These are phyloP conservation scores for Fragilaria radians DNA, from an alignment of 108 stramenopile species.

Conservation along the genomic window DNA sequence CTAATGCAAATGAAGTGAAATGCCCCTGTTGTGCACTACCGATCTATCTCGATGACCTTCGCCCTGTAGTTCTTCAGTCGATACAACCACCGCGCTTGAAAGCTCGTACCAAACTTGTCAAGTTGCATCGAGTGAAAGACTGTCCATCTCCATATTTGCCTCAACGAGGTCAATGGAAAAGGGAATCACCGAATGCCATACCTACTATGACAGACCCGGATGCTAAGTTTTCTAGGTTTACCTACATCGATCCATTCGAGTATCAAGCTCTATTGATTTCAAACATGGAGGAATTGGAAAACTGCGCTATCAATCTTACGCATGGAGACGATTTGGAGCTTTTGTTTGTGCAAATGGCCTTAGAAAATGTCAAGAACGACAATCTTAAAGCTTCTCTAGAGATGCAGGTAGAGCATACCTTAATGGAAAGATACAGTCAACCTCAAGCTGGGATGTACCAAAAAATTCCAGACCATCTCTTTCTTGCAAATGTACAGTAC, in stretches of 20 bases:
- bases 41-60: constrained; percentile 38
- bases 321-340: background rate
- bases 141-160: constrained; percentile 65
- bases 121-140: constrained; percentile 44
- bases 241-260: constrained; percentile 29
- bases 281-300: background rate
- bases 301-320: background rate
- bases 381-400: background rate
- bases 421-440: background rate
- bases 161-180: constrained; percentile 10
- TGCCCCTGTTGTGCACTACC: constrained; percentile 50
- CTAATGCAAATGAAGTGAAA: constrained; percentile 18
- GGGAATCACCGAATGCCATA: constrained; percentile 18
- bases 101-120: constrained; percentile 41
- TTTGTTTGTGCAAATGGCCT: background rate
- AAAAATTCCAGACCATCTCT: background rate
- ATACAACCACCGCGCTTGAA: constrained; percentile 20
- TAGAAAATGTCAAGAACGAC: background rate
- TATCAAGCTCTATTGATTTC: constrained; percentile 6
- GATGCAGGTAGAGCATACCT: background rate
- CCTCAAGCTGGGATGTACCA: background rate
- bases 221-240: constrained; percentile 37
- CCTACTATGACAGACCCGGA: constrained; percentile 30
- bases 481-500: background rate
- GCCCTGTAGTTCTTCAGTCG: constrained; percentile 44